A percentile compares a stretch with the other conserved stretches of the same genome.
These are phyloP conservation scores for Nicotiana otophora DNA, from an alignment of 257 asterid species.

Conservation along the genomic window DNA sequence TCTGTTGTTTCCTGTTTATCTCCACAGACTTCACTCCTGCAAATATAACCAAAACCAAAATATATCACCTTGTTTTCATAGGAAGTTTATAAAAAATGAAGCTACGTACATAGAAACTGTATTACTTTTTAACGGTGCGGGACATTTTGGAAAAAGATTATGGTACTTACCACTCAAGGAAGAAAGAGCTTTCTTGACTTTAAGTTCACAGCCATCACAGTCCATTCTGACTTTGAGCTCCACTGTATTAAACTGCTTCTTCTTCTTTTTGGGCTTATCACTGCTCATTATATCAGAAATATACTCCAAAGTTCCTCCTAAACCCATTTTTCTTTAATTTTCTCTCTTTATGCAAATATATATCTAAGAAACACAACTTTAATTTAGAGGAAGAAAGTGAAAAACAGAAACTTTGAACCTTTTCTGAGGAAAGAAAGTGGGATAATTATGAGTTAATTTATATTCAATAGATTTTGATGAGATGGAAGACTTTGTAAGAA, in stretches of 20 bases:
- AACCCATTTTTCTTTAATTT: constrained; percentile 53
- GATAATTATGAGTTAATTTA: background rate
- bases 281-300: constrained; percentile 65
- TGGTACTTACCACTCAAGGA: constrained; percentile 49
- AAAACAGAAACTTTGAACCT: background rate
- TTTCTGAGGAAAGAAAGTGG: background rate
- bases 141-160: no score
- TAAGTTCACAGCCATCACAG: constrained; percentile 89
- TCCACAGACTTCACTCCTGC: constrained; percentile 79
- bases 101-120: no score
- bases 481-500: constrained; percentile 1
- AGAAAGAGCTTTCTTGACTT: constrained; percentile 75
- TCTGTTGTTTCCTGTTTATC: constrained; percentile 73
- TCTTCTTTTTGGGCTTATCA: constrained; percentile 47
- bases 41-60: background rate
- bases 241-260: constrained; percentile 65
- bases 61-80: no score
- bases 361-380: background rate
- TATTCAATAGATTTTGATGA: no score
- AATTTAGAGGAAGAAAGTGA: background rate
- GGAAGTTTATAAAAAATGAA: no score
- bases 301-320: constrained; percentile 66
- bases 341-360: background rate
- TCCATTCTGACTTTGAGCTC: constrained; percentile 88
- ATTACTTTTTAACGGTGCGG: no score